Evolutionary conservation across 768 basidiomycete species (phyloP).

Genomic region (Collybia sordida): DNA sequence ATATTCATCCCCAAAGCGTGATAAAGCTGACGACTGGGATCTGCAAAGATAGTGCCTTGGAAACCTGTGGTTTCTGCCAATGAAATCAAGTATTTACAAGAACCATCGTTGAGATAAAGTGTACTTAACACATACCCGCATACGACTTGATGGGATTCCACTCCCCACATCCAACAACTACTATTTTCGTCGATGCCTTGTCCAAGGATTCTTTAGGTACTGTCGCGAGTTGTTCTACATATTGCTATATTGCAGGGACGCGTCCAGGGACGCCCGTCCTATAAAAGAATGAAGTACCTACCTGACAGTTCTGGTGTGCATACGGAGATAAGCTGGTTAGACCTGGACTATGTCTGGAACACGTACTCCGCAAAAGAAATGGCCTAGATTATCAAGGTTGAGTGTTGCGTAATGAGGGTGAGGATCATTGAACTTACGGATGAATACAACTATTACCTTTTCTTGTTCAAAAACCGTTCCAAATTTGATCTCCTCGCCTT

Average conservation of each 20-base stretch:
- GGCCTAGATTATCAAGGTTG: slow-evolving; percentile 35
- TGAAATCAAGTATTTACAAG: not conserved
- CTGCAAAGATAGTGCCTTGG: slow-evolving; percentile 55
- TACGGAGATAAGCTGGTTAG: not conserved
- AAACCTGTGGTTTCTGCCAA: slow-evolving; percentile 45
- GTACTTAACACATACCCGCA: slow-evolving; percentile 31
- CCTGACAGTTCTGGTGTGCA: slow-evolving; percentile 39
- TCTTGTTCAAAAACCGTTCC: slow-evolving; percentile 47
- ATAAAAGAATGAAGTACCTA: slow-evolving; percentile 13
- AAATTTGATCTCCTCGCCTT: slow-evolving; percentile 50
- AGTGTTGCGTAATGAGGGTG: not conserved
- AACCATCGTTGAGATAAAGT: not conserved
- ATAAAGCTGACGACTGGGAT: slow-evolving; percentile 62
- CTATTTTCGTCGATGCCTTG: slow-evolving; percentile 37
- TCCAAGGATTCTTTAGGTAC: slow-evolving; percentile 40
- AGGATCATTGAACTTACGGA: slow-evolving; percentile 37
- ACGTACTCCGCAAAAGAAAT: slow-evolving; percentile 67
- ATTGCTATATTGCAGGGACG: slow-evolving; percentile 31
- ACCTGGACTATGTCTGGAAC: not conserved
- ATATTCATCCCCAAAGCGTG: slow-evolving; percentile 58
- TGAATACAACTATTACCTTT: slow-evolving; percentile 62
- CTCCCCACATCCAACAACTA: slow-evolving; percentile 63
- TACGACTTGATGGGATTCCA: slow-evolving; percentile 51
- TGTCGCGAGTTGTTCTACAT: slow-evolving; percentile 44
- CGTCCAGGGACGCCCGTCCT: not conserved